Percentiles rank a stretch among this genome's conserved stretches.
These are phyloP conservation scores for Fremontodendron californicum DNA, from an alignment of 345 rosid species.

Conservation along the genomic window DNA sequence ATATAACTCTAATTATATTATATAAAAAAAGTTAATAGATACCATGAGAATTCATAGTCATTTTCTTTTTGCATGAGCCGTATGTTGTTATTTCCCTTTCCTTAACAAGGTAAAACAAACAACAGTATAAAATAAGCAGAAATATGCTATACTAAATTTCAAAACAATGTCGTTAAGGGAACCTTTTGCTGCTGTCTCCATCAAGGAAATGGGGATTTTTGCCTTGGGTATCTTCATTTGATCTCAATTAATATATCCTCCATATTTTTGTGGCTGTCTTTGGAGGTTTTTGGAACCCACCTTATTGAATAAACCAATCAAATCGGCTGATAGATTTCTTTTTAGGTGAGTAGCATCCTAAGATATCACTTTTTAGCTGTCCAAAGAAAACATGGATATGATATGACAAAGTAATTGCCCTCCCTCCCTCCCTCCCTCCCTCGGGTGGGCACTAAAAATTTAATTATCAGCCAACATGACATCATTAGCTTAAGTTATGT, in stretches of 20 bases:
- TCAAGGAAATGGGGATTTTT: not conserved
- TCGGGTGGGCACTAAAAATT: not conserved
- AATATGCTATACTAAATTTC: not conserved
- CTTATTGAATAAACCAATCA: conserved; percentile 18
- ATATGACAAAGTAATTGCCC: not conserved
- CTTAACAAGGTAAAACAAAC: conserved; percentile 19
- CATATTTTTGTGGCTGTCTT: too few species aligned
- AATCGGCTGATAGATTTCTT: conserved; percentile 15
- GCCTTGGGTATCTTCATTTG: not conserved
- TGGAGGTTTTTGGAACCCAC: not conserved
- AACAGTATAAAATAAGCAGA: not conserved
- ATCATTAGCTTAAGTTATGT: too few species aligned
- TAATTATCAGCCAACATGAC: not conserved
- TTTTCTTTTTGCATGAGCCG: not conserved
- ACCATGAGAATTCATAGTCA: too few species aligned
- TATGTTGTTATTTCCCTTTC: not conserved
- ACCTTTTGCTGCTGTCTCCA: not conserved
- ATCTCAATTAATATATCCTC: not conserved
- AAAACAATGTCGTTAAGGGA: not conserved
- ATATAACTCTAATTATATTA: too few species aligned
- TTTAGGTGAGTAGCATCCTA: conserved; percentile 24
- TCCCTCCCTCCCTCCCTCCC: too few species aligned
- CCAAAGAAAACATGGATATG: conserved; percentile 12
- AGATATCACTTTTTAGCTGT: conserved; percentile 25
- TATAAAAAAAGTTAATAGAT: too few species aligned